phyloP scores from a whole-genome alignment of 2,329 filamentous ascomycete genomes.

The Pseudogymnoascus sp. region DNA sequence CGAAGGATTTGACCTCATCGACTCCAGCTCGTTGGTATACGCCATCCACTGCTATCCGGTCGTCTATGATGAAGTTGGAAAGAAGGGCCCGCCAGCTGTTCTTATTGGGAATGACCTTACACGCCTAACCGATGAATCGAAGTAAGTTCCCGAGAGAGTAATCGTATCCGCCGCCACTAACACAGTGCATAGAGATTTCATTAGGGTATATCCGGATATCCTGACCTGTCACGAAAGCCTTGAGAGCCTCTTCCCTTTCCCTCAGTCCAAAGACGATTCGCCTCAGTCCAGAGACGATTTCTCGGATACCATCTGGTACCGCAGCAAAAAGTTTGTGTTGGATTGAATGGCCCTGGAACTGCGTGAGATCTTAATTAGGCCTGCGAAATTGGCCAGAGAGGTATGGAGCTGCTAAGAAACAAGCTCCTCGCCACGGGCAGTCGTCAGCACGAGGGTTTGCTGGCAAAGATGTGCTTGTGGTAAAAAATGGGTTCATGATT shows the following conservation, averaged over 20 bases:
- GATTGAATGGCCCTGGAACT: not conserved
- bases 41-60: conserved; percentile 30
- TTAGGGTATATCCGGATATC: not conserved
- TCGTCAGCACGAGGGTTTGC: not conserved
- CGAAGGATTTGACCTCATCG: conserved; percentile 23
- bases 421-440: not conserved
- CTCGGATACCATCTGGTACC: conserved; percentile 1
- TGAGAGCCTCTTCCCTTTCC: not conserved
- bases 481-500: not conserved
- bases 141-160: not conserved
- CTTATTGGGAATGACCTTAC: conserved; percentile 23
- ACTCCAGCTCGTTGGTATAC: conserved; percentile 25
- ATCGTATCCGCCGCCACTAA: not conserved
- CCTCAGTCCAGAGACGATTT: not conserved
- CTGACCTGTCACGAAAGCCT: not conserved
- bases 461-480: not conserved
- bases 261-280: not conserved
- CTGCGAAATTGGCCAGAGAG: not conserved
- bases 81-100: conserved; percentile 20
- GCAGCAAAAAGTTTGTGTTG: not conserved
- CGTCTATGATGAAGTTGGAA: conserved; percentile 24
- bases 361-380: not conserved
- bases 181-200: not conserved
- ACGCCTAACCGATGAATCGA: not conserved
- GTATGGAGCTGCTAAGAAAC: not conserved